A percentile compares a stretch with the other conserved stretches of the same genome.
Evolutionary conservation across 176 grass and related monocot species (phyloP).

Genomic region (Cocos nucifera): DNA sequence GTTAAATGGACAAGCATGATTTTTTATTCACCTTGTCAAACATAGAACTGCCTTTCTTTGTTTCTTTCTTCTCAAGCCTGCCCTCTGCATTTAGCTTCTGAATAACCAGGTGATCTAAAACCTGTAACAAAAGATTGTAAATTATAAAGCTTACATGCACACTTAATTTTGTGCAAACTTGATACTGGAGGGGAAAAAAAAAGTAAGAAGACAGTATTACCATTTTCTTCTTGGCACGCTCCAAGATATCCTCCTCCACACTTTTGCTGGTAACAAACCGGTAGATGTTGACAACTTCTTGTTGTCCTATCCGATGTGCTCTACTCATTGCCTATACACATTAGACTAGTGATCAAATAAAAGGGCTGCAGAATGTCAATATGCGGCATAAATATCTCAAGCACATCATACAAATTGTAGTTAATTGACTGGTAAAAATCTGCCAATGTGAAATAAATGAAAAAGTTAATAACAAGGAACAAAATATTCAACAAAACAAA

Average conservation of each 20-base stretch:
- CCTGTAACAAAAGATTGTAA: slow-evolving; percentile 31
- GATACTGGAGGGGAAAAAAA: neutral
- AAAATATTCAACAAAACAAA: neutral
- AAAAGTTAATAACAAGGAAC: too few relatives aligned
- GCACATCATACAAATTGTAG: too few relatives aligned
- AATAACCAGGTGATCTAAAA: slow-evolving; percentile 99
- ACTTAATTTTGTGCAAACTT: too few relatives aligned
- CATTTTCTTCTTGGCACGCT: slow-evolving; percentile 99
- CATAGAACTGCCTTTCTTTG: slow-evolving; percentile 90
- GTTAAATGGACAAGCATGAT: too few relatives aligned
- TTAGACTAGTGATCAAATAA: too few relatives aligned
- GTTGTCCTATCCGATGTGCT: slow-evolving; percentile 97
- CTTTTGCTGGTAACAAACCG: slow-evolving; percentile 97
- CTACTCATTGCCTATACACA: slow-evolving; percentile 82
- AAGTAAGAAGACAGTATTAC: slow-evolving; percentile 10
- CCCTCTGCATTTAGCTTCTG: slow-evolving; percentile 99
- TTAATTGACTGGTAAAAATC: too few relatives aligned
- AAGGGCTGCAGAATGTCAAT: too few relatives aligned
- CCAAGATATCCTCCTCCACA: slow-evolving; percentile 99
- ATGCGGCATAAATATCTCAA: too few relatives aligned
- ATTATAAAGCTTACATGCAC: neutral
- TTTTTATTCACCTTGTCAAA: slow-evolving; percentile 67
- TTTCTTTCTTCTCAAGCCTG: slow-evolving; percentile 98
- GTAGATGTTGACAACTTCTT: slow-evolving; percentile 97
- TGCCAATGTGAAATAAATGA: too few relatives aligned